These are phyloP conservation scores for Diaporthe velutina DNA, from an alignment of 2,329 filamentous ascomycete genomes.

Conservation along the genomic window DNA sequence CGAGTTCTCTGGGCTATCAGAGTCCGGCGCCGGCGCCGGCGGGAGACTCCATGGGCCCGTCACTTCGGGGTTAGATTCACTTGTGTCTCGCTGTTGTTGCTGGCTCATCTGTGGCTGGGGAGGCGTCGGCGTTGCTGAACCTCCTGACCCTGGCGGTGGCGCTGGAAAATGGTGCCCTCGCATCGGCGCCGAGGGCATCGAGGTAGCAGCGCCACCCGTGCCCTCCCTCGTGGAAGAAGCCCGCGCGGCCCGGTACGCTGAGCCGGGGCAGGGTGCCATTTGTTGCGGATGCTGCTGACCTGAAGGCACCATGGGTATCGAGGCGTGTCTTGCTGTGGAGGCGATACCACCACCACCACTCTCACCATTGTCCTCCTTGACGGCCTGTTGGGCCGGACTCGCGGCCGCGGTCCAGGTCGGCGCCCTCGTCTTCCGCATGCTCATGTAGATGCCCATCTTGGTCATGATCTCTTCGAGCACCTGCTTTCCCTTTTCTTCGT, in stretches of 20 bases:
- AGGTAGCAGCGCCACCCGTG: neutral
- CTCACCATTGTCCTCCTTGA: constrained; percentile 44
- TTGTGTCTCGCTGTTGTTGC: constrained; percentile 38
- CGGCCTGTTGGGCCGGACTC: constrained; percentile 51
- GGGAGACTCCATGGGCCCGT: constrained; percentile 60
- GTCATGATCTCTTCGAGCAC: constrained; percentile 74
- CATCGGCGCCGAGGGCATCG: neutral
- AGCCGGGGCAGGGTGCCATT: neutral
- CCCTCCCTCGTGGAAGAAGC: constrained; percentile 14
- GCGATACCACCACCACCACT: too few species aligned
- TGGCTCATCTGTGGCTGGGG: neutral
- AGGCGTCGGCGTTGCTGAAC: neutral
- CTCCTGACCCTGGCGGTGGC: neutral
- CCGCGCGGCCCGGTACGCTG: neutral
- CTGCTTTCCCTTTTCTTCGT: constrained; percentile 69
- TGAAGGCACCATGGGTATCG: neutral
- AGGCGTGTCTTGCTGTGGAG: neutral
- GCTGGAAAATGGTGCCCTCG: neutral
- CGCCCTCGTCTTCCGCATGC: constrained; percentile 69
- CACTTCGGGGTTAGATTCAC: constrained; percentile 53
- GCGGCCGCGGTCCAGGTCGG: constrained; percentile 60
- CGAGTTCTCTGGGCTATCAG: constrained; percentile 55
- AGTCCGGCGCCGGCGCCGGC: constrained; percentile 52
- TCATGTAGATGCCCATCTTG: constrained; percentile 71
- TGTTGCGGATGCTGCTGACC: constrained; percentile 23